Evolutionary conservation across 2,329 filamentous ascomycete genomes (phyloP), one percentile per base, ranked within the genome.

Genomic region (Pyrenophora graminea): DNA sequence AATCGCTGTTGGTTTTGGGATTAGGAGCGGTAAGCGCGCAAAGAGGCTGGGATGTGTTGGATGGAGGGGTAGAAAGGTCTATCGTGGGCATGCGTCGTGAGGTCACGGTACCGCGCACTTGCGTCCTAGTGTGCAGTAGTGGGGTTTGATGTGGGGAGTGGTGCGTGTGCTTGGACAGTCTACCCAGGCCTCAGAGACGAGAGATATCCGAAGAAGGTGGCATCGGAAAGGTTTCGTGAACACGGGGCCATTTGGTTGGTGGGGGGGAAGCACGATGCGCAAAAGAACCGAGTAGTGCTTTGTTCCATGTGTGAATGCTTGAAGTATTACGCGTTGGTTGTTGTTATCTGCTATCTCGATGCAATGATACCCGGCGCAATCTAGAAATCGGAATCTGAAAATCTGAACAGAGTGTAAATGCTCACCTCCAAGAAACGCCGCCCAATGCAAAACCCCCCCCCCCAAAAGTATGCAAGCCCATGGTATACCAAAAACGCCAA

Each of bases 361-460:
- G n/a, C 41, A 18, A 45, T 48, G 39, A 40, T 47, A 33, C 43
- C 33, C 33, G n/a, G 30, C 36, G 34, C 40, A 54, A 37, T 49
- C 36, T 19, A 45, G 38, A 45, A 39, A 54, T 21, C 19, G 3
- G 19, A 58, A 25, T 32, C 19, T 5, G 23, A 46, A 21, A 44
- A 40, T 39, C 39, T 33, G 36, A 30, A 30, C 27, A 30, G 27
- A 30, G 27, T 62, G 58, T 63, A 63, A 63, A 69, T 68, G 66
- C 65, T 63, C 57, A 64, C 39, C 27, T 44, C 8, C 23, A 25
- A 52, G 36, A 25, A 62, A 65, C 64, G 40, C 66, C 65, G 53
- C 58, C 61, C 63, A 59, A 68, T 68, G 65, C 65, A 59, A 30
- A 53, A 31, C 30, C 36, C 38, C 44, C 45, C 30, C 36, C 38